Percentiles rank a stretch among this genome's conserved stretches.
phyloP scores from a whole-genome alignment of 2,329 filamentous ascomycete species.

The Aureobasidium sp. region DNA sequence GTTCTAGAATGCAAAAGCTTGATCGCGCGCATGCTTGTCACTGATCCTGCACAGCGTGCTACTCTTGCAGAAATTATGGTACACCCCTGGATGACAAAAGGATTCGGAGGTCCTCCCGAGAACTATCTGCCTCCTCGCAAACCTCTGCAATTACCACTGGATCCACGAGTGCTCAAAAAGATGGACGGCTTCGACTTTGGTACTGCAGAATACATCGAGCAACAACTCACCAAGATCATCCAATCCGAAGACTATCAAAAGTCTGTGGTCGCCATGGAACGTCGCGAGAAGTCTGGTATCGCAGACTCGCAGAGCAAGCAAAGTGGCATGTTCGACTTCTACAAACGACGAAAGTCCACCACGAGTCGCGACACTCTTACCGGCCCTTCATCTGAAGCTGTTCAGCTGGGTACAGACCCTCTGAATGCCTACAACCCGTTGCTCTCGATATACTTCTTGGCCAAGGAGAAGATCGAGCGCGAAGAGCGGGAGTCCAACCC shows the following conservation, averaged over 20 bases:
- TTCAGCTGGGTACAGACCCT: constrained; percentile 76
- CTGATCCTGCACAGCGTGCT: constrained; percentile 79
- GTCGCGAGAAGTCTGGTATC: constrained; percentile 53
- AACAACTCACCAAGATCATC: constrained; percentile 75
- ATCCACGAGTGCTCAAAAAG: constrained; percentile 72
- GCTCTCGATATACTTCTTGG: constrained; percentile 89
- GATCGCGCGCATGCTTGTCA: constrained; percentile 91
- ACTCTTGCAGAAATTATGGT: constrained; percentile 86
- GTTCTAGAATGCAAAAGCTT: constrained; percentile 72
- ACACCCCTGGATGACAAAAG: constrained; percentile 94
- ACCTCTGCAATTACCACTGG: constrained; percentile 72
- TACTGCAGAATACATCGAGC: constrained; percentile 69
- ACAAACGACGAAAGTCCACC: constrained; percentile 84
- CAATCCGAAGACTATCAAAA: constrained; percentile 91
- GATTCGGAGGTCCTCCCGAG: constrained; percentile 76
- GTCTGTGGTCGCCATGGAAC: constrained; percentile 62
- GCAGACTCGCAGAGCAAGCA: constrained; percentile 68
- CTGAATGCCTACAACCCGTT: constrained; percentile 89
- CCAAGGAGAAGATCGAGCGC: constrained; percentile 86
- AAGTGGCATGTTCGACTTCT: constrained; percentile 92
- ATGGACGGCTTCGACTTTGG: constrained; percentile 99
- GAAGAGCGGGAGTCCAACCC: constrained; percentile 55
- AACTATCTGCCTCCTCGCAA: constrained; percentile 80
- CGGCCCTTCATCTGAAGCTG: constrained; percentile 74
- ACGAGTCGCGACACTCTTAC: constrained; percentile 80